Evolutionary conservation across 2,329 filamentous ascomycete genomes (phyloP).

Genomic region (Trichoderma sp.): DNA sequence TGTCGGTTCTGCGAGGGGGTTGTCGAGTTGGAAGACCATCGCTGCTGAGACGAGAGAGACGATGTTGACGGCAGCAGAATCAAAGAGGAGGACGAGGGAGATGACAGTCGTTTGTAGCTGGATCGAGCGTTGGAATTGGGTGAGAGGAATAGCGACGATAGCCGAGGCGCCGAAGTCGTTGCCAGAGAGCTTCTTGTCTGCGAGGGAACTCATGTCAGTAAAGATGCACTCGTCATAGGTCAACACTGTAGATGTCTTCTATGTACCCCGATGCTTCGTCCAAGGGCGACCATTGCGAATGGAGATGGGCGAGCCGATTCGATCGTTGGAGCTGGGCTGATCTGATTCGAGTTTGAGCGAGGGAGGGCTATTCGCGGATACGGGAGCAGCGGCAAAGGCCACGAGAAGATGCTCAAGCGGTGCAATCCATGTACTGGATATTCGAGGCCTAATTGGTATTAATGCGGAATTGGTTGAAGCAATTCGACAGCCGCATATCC

Average conservation of each 20-base stretch:
- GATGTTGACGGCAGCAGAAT: not conserved
- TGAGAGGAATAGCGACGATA: slow-evolving; percentile 15
- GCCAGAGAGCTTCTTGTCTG: slow-evolving; percentile 24
- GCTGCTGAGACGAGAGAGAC: not conserved
- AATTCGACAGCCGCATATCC: slow-evolving; percentile 11
- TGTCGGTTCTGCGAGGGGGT: not conserved
- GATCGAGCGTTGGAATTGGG: slow-evolving; percentile 3
- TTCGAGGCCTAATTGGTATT: not conserved
- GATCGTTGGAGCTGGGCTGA: not conserved
- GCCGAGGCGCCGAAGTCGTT: slow-evolving; percentile 24
- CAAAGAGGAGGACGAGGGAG: not conserved
- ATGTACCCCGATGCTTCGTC: slow-evolving; percentile 13
- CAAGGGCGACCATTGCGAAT: slow-evolving; percentile 7
- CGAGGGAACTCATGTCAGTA: not conserved
- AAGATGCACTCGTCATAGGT: not conserved
- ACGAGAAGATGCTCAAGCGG: not conserved
- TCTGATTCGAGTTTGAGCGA: not conserved
- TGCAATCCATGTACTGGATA: not conserved
- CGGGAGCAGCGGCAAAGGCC: not conserved
- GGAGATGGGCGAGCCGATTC: not conserved
- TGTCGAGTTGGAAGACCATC: slow-evolving; percentile 28
- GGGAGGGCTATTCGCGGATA: not conserved
- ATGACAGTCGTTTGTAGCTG: not conserved
- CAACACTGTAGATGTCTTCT: not conserved
- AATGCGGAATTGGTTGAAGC: not conserved